Percentiles rank a stretch among this genome's conserved stretches.
Evolutionary conservation across 306 rosid species (phyloP).

Genomic region (Acmispon strigosus): DNA sequence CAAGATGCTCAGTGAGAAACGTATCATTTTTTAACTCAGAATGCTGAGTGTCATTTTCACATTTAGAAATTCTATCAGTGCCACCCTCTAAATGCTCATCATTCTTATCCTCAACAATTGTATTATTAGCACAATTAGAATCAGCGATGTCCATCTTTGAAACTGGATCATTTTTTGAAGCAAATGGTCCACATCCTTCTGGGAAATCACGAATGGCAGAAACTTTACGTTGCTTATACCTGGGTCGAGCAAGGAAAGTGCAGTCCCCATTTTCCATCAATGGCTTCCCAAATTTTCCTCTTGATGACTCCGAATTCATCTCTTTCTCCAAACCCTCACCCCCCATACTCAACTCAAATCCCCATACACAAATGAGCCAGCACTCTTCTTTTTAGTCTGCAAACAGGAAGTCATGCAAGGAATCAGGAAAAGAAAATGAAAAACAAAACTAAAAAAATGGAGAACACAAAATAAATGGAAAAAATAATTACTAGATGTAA

Average conservation of each 20-base stretch:
- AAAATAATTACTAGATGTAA: background rate
- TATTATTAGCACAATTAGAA: background rate
- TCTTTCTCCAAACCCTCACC: slow-evolving; percentile 31
- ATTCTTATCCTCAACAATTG: slow-evolving; percentile 15
- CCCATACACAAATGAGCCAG: background rate
- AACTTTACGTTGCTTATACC: slow-evolving; percentile 43
- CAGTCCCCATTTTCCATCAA: slow-evolving; percentile 36
- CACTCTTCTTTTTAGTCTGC: background rate
- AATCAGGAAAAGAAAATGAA: background rate
- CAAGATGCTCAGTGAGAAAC: background rate
- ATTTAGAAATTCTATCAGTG: background rate
- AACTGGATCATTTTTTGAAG: slow-evolving; percentile 1
- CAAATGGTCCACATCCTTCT: slow-evolving; percentile 58
- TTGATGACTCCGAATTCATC: slow-evolving; percentile 21
- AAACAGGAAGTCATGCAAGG: background rate
- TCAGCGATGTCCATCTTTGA: background rate
- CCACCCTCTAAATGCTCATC: slow-evolving; percentile 9
- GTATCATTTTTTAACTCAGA: slow-evolving; percentile 1
- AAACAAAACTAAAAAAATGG: background rate
- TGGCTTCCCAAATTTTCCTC: slow-evolving; percentile 23
- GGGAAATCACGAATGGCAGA: slow-evolving; percentile 81
- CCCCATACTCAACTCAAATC: background rate
- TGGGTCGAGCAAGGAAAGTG: slow-evolving; percentile 3
- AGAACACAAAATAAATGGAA: background rate
- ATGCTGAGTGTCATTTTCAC: background rate